Evolutionary conservation across 495 filamentous ascomycete species (phyloP).

Genomic region (Penicillium tannophilum): DNA sequence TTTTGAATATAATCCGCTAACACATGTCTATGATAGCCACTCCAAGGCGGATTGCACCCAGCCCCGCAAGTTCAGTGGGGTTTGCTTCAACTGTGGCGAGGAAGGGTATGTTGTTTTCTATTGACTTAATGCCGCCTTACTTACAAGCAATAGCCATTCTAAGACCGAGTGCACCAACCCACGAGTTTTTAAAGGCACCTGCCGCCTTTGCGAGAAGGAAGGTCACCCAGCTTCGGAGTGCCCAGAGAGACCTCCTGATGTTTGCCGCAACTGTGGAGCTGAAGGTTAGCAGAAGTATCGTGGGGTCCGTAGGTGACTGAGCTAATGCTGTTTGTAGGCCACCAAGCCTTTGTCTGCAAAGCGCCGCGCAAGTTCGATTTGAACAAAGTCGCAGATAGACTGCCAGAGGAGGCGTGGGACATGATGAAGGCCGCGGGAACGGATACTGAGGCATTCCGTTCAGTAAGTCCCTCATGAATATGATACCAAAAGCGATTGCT

Average conservation of each 20-base stretch:
- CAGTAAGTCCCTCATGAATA: conserved; percentile 41
- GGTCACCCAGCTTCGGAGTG: conserved; percentile 75
- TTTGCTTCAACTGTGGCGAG: conserved; percentile 68
- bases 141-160: conserved; percentile 48
- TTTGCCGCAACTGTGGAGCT: conserved; percentile 75
- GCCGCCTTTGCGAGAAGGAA: conserved; percentile 69
- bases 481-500: neutral
- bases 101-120: conserved; percentile 34
- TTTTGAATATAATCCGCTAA: conserved; percentile 5
- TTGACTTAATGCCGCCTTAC: conserved; percentile 1
- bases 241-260: conserved; percentile 59
- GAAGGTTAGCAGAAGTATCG: conserved; percentile 55
- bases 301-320: conserved; percentile 1
- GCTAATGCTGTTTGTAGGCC: conserved; percentile 50
- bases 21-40: conserved; percentile 42
- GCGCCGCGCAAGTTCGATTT: conserved; percentile 69
- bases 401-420: conserved; percentile 70
- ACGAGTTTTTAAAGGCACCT: conserved; percentile 68
- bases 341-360: conserved; percentile 65
- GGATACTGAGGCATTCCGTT: conserved; percentile 75
- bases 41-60: conserved; percentile 53
- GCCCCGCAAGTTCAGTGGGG: conserved; percentile 40
- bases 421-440: conserved; percentile 63
- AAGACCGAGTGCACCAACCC: conserved; percentile 71
- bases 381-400: conserved; percentile 56